Base-by-base conservation (phyloP, 768 basidiomycete genomes). In the Auricularia sp. region DNA sequence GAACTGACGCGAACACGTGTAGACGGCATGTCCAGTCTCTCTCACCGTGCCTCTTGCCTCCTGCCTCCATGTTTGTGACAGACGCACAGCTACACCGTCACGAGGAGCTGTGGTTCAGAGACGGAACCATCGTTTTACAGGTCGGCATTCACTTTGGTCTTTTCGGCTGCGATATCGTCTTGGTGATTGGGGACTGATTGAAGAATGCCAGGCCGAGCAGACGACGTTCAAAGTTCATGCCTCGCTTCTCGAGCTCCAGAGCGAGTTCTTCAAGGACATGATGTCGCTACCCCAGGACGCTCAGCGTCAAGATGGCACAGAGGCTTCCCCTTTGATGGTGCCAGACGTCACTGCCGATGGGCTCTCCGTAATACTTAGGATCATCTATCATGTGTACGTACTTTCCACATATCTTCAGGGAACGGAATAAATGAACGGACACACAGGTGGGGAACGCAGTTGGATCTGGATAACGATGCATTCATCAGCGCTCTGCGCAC, bases 181-280 rank as follows among this genome's bases (percentile, higher is more conserved):
- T 29, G 29, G 29, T 29, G 29, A 29, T 44, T 18, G 43, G 10
- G 43, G 43, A 44, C 11, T 44, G 10, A 11, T 18, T 44, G 43
- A 44, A 44, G 18, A 10, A 2, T 44, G 43, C 11, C 18, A 64
- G 54, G 64, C 54, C 16, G 64, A 64, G 61, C 8, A n/a, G 23
- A 23, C 53, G 64, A 33, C 14, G 64, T 90, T 90, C 79, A 89
- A 86, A 67, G 87, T 90, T 3, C 88, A 90, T 69, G 81, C 83
- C 4, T 87, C 89, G 0, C 87, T 88, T 68, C 80, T 91, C 33
- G 81, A 81, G 64, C 81, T 90, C 4, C 88, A 91, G 66, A 90
- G 88, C 0, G 89, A 90, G 47, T 78, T 91, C n/a, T 91, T 91
- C 72, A 78, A 79, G 65, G 85, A 82, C 66, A 75, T 90, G 65